Base-by-base conservation (phyloP, 2,329 filamentous ascomycete genomes). In the Clonostachys chloroleuca region DNA sequence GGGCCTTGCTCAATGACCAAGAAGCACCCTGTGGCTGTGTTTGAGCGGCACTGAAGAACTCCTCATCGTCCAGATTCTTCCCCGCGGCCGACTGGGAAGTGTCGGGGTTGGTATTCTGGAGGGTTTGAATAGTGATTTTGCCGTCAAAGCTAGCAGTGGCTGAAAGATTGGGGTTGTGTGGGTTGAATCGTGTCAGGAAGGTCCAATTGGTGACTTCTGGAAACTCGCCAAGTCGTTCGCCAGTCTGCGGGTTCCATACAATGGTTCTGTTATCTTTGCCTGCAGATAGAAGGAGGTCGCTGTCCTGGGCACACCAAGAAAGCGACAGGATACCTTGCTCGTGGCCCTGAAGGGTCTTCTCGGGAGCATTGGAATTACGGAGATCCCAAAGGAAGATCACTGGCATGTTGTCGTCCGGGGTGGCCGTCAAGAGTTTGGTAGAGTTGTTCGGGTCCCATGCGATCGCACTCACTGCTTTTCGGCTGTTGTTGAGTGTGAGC, bases 171-270 rank as follows among this genome's bases (percentile, higher is more conserved):
- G 94, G 92, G 66, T 99, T 96, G 56, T 89, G 84, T 33, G 94
- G 94, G 65, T 96, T 92, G 79, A 95, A 97, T 52, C 86, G 82
- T 6, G 94, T 96, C 63, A 92, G 85, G 74, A 99, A 99, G 6
- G 92, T 96, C 92, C 94, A 99, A 68, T 97, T 99, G n/a, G 92
- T 96, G 46, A 95, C 92, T 59, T 96, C 90, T 5, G 92, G 92
- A 61, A 97, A 92, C 68, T 97, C 92, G 54, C 95, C 94, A 53
- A 91, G 87, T 12, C 81, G 77, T 62, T 94, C 83, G 46, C 92
- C 92, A 4, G 87, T 96, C 60, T 94, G 88, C 2, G 94, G 90
- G 66, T 97, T 97, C 94, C 95, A 99, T 51, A 94, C 84, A 51
- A 99, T 80, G 3, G 92, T 96, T 57, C 89, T 83, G 63, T 97